Evolutionary conservation across 768 basidiomycete species (phyloP).

Genomic region (Amanita inopinata): DNA sequence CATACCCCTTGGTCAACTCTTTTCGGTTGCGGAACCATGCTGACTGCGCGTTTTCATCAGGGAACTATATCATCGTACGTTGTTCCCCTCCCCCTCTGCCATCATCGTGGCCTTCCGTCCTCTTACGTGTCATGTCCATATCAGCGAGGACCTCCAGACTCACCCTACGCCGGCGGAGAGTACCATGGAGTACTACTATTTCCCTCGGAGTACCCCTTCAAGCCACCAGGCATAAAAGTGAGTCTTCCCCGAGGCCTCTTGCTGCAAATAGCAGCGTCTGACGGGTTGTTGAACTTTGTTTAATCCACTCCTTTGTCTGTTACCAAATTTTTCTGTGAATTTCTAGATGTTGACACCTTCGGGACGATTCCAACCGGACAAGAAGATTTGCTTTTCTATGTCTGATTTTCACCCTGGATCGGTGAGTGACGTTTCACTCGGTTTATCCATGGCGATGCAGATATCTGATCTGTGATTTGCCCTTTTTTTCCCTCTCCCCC

Average conservation of each 20-base stretch:
- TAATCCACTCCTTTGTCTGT: background rate
- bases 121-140: slow-evolving; percentile 10
- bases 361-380: slow-evolving; percentile 83
- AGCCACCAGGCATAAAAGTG: slow-evolving; percentile 95
- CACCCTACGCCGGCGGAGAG: slow-evolving; percentile 85
- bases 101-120: slow-evolving; percentile 10
- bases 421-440: slow-evolving; percentile 33
- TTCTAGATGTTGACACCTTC: slow-evolving; percentile 82
- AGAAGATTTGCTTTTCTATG: slow-evolving; percentile 98
- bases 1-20: background rate
- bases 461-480: slow-evolving; percentile 5
- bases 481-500: no score
- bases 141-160: slow-evolving; percentile 90
- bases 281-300: background rate
- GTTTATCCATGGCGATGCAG: background rate
- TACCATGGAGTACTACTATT: slow-evolving; percentile 91
- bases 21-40: background rate
- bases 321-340: slow-evolving; percentile 7
- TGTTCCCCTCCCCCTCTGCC: slow-evolving; percentile 4
- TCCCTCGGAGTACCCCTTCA: slow-evolving; percentile 92
- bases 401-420: slow-evolving; percentile 89
- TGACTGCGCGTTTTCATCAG: slow-evolving; percentile 29
- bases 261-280: background rate
- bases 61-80: slow-evolving; percentile 89
- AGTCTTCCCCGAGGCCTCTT: slow-evolving; percentile 11